Percentiles rank a stretch among this genome's conserved stretches.
phyloP scores from a whole-genome alignment of 805 yeast species.

The Ogataea saltuana region DNA sequence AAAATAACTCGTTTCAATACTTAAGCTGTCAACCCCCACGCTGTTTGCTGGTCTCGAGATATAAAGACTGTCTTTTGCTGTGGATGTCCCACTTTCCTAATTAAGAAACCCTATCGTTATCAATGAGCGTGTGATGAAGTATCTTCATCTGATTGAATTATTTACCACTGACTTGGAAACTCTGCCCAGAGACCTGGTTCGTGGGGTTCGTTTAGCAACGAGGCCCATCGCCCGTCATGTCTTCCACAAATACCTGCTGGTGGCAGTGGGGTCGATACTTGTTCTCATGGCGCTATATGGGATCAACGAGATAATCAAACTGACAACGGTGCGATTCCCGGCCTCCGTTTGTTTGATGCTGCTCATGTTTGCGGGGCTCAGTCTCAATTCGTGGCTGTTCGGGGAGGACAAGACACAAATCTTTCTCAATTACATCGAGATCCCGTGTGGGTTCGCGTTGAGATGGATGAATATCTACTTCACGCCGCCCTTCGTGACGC shows the following conservation, averaged over 20 bases:
- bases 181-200: background rate
- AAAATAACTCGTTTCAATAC: background rate
- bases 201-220: slow-evolving; percentile 6
- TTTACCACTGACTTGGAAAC: slow-evolving; percentile 2
- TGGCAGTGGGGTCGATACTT: slow-evolving; percentile 50
- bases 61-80: background rate
- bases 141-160: background rate
- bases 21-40: background rate
- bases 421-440: slow-evolving; percentile 42
- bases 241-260: slow-evolving; percentile 44
- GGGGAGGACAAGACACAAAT: slow-evolving; percentile 37
- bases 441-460: slow-evolving; percentile 67
- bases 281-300: slow-evolving; percentile 53
- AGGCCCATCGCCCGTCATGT: slow-evolving; percentile 33
- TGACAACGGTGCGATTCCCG: slow-evolving; percentile 58
- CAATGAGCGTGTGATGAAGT: background rate
- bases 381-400: slow-evolving; percentile 38
- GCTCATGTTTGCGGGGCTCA: slow-evolving; percentile 49
- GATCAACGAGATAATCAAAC: slow-evolving; percentile 46
- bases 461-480: slow-evolving; percentile 80
- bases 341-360: slow-evolving; percentile 73
- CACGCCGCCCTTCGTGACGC: slow-evolving; percentile 72
- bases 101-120: slow-evolving; percentile 7
- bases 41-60: background rate
- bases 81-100: slow-evolving; percentile 8